Evolutionary conservation across 2,329 filamentous ascomycete genomes (phyloP).

Genomic region (Teratosphaeria destructans): DNA sequence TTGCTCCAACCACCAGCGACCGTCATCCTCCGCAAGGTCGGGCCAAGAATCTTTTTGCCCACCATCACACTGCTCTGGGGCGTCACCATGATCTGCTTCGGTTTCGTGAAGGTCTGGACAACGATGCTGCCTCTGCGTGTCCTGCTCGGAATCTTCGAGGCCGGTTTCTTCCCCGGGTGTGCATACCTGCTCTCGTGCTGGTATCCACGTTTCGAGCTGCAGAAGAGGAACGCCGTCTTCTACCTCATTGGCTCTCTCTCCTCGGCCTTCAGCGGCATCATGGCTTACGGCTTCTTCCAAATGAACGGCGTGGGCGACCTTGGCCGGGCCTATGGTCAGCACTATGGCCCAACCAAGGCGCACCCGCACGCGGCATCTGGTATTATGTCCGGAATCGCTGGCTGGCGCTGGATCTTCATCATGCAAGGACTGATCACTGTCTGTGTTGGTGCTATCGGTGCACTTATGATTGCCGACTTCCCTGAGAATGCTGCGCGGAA

Average conservation of each 20-base stretch:
- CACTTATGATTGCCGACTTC: conserved; percentile 37
- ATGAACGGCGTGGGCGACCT: conserved; percentile 38
- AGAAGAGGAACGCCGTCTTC: conserved; percentile 57
- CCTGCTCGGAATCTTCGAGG: conserved; percentile 57
- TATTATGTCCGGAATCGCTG: conserved; percentile 28
- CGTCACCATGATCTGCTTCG: conserved; percentile 51
- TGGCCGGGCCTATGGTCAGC: conserved; percentile 21
- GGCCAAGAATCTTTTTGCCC: conserved; percentile 63
- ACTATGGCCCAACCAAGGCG: conserved; percentile 21
- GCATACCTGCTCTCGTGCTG: conserved; percentile 63
- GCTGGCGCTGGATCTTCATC: conserved; percentile 39
- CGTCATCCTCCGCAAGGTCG: conserved; percentile 58
- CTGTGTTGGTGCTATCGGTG: conserved; percentile 30
- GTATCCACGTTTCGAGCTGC: conserved; percentile 59
- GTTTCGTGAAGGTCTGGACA: conserved; percentile 49
- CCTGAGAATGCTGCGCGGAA: conserved; percentile 30
- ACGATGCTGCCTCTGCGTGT: conserved; percentile 53
- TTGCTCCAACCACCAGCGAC: conserved; percentile 61
- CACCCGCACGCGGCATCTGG: conserved; percentile 15
- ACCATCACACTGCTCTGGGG: conserved; percentile 53
- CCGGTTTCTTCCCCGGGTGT: conserved; percentile 63
- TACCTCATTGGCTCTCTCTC: conserved; percentile 57
- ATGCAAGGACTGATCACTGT: conserved; percentile 34
- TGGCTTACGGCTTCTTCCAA: conserved; percentile 43
- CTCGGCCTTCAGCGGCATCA: conserved; percentile 59